phyloP scores from a whole-genome alignment of 495 filamentous ascomycete species.

The Tuber aestivum region DNA sequence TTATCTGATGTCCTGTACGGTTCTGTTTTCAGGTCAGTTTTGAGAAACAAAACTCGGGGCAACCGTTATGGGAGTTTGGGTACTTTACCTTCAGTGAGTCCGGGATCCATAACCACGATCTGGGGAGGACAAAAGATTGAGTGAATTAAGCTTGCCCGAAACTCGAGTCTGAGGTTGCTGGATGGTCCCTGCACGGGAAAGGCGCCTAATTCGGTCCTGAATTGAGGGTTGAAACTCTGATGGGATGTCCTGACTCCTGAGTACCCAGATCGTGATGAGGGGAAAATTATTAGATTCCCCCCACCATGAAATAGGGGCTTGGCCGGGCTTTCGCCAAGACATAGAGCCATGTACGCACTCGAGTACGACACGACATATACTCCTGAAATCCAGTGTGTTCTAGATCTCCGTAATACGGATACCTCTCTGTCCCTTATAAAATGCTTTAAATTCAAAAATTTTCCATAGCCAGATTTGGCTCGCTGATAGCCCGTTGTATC shows the following conservation, averaged over 20 bases:
- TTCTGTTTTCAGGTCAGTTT: slow-evolving; percentile 51
- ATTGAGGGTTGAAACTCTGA: background rate
- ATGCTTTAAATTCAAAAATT: too few relatives aligned
- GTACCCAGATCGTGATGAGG: background rate
- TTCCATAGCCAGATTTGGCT: too few relatives aligned
- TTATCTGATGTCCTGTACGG: slow-evolving; percentile 71
- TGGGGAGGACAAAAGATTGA: background rate
- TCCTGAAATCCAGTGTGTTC: too few relatives aligned
- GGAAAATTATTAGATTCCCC: background rate
- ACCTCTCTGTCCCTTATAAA: too few relatives aligned
- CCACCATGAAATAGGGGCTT: background rate
- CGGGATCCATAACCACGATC: background rate
- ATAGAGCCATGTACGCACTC: background rate
- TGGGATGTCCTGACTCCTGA: background rate
- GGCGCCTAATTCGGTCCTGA: background rate
- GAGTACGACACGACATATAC: too few relatives aligned
- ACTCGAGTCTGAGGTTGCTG: background rate
- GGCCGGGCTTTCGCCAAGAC: background rate
- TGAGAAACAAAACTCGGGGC: background rate
- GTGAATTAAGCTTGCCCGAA: background rate
- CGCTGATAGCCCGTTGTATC: too few relatives aligned
- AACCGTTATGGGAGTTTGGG: background rate
- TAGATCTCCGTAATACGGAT: too few relatives aligned
- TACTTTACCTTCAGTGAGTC: background rate
- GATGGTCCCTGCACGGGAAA: background rate